A percentile compares a stretch with the other conserved stretches of the same genome.
These are phyloP conservation scores for Closterium sp. DNA, from an alignment of 139 green algal species.

Conservation along the genomic window DNA sequence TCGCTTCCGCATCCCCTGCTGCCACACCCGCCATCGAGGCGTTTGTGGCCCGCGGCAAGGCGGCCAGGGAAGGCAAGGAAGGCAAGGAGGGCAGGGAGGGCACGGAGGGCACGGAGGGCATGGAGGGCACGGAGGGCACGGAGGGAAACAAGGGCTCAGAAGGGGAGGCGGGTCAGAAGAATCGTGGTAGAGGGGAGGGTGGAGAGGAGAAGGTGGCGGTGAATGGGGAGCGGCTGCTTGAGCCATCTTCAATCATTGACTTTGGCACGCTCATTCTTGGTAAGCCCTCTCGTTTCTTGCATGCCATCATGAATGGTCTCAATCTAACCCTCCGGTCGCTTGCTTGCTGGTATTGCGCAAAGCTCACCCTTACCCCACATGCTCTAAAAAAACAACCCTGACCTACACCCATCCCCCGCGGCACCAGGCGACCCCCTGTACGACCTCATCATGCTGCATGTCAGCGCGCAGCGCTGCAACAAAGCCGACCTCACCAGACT, in stretches of 20 bases:
- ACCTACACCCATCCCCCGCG: too few relatives aligned
- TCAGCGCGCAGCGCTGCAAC: slow-evolving; percentile 20
- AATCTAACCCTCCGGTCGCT: too few relatives aligned
- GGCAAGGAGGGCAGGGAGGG: too few relatives aligned
- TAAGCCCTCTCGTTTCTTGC: neutral
- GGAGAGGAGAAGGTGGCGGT: neutral
- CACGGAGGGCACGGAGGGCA: too few relatives aligned
- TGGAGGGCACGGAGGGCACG: too few relatives aligned
- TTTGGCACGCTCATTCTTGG: neutral
- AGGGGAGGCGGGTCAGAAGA: too few relatives aligned
- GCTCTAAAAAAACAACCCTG: neutral
- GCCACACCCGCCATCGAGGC: neutral
- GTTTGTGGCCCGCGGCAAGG: neutral
- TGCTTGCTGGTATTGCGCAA: neutral
- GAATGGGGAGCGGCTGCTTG: neutral
- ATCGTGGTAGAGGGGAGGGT: neutral
- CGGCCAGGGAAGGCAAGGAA: too few relatives aligned
- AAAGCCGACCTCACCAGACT: slow-evolving; percentile 4
- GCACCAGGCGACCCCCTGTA: slow-evolving; percentile 37
- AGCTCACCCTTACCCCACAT: neutral
- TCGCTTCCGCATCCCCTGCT: neutral
- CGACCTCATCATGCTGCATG: slow-evolving; percentile 26
- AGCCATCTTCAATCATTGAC: neutral
- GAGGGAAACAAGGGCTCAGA: neutral
- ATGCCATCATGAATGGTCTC: too few relatives aligned